Evolutionary conservation across 441 rosid genomes (phyloP), one percentile per base, ranked within the genome.

Genomic region (Eruca vesicaria): DNA sequence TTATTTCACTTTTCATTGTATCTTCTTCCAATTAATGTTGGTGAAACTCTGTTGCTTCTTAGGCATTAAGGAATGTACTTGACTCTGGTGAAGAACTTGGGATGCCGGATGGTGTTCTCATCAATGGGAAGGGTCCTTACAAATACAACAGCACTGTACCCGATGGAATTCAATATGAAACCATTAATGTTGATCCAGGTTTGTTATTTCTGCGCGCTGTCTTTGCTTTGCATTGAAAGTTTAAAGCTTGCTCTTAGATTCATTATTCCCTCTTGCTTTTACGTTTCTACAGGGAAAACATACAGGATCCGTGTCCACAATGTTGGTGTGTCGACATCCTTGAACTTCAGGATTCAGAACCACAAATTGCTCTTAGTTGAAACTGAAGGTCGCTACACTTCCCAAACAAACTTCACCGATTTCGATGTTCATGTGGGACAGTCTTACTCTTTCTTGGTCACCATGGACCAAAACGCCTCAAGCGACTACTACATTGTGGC

Each of bases 401-500:
- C 74, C 4, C 91, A 90, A 73, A 88, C 88, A 45, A 95, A 91
- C 77, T 93, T 76, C 75, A 83, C 95, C 1, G 90, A 86, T 76
- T 83, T 95, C 38, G 96, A 95, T 52, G 63, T 95, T 69, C 98
- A 92, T 71, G 97, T 92, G 70, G 99, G 99, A 29, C 99, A 93
- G 80, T 93, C n/a, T n/a, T n/a, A n/a, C n/a, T n/a, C n/a, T n/a
- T n/a, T n/a, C n/a, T n/a, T n/a, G n/a, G n/a, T n/a, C 35, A 89
- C 97, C 53, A 95, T 87, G 94, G 96, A 95, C 85, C 99, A 92
- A 82, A 91, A 95, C 66, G 93, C 96, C 64, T 80, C 88, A 65
- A 78, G 83, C 65, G 98, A 95, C 82, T 93, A 93, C 83, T 95
- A 95, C 86, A 86, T 95, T 69, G 98, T 88, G 72, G 99, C 99